Percentiles rank a stretch among this genome's conserved stretches.
phyloP scores from a whole-genome alignment of 495 filamentous ascomycete species.

The Xylaria scruposa region DNA sequence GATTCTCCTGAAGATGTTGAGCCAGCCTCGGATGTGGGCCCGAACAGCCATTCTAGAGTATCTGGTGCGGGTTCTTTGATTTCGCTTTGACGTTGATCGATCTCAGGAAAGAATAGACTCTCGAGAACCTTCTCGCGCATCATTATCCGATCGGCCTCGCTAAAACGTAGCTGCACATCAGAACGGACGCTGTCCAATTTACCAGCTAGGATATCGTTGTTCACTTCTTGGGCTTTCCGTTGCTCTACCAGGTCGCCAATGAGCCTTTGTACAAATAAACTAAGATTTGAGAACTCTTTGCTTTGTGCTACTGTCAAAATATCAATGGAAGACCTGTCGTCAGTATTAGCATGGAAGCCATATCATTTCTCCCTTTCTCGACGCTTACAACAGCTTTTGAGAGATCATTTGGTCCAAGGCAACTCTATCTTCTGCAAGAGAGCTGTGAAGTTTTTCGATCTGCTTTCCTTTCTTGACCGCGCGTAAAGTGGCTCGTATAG shows the following conservation, averaged over 20 bases:
- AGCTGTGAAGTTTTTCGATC: not conserved
- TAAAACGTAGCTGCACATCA: not conserved
- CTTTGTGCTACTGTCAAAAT: not conserved
- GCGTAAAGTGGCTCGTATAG: not conserved
- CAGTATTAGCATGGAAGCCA: not conserved
- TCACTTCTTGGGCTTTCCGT: not conserved
- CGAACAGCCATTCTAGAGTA: conserved; percentile 5
- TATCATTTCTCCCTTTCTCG: not conserved
- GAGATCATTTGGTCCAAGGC: conserved; percentile 6
- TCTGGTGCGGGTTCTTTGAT: conserved; percentile 12
- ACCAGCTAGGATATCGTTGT: not conserved
- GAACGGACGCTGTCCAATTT: not conserved
- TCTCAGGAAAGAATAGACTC: conserved; percentile 12
- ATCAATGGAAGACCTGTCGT: not conserved
- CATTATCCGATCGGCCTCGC: not conserved
- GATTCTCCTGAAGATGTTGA: no score
- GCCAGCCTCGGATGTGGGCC: not conserved
- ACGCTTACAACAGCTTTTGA: conserved; percentile 1
- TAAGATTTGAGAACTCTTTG: not conserved
- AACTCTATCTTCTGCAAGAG: not conserved
- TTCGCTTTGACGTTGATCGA: not conserved
- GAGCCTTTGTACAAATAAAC: not conserved
- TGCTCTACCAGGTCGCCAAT: not conserved
- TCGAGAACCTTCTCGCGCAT: not conserved
- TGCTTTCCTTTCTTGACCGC: not conserved